Evolutionary conservation across 305 asterid species (phyloP), one percentile per base, ranked within the genome.

Genomic region (Ruellia speciosa): DNA sequence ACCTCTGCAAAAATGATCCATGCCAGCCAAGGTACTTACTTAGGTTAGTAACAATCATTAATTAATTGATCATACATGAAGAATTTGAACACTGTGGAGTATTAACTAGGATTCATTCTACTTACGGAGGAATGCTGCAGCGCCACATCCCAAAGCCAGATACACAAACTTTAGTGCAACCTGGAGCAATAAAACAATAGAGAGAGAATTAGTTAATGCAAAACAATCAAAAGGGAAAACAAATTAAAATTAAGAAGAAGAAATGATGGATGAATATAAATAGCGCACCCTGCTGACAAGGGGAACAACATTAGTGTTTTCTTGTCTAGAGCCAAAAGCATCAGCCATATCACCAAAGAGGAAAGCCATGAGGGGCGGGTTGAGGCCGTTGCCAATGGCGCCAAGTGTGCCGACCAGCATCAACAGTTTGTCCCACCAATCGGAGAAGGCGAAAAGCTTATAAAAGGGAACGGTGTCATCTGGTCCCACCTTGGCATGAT

Each of bases 81-180:
- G 31, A 24, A 24, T 24, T 24, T 4, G 31, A 24, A 24, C 31
- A 24, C 4, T n/a, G n/a, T n/a, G n/a, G n/a, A n/a, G n/a, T 24
- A 43, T 43, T 12, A 14, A 6, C 15, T 43, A 14, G 15, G 7
- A 0, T 43, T 43, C 12, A 43, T 11, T 10, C 3, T 43, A 43
- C 88, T 85, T 69, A 88, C 96, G 96, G 46, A 88, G 84, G 54
- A 80, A 81, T 60, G 94, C 89, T 0, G 81, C 86, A 0, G 45
- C 66, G n/a, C 94, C 95, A 54, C 87, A 71, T 2, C 95, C 96
- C 14, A 83, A 0, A 50, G 95, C 96, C 48, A 88, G 72, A 54
- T 86, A 88, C 4, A 83, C 88, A 52, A 83, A 77, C 71, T 81
- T 83, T 14, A 88, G 71, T 0, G 94, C 39, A 10, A 88, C 93